These are phyloP conservation scores for Canna indica DNA, from an alignment of 176 grass and related monocot genomes.

Conservation along the genomic window DNA sequence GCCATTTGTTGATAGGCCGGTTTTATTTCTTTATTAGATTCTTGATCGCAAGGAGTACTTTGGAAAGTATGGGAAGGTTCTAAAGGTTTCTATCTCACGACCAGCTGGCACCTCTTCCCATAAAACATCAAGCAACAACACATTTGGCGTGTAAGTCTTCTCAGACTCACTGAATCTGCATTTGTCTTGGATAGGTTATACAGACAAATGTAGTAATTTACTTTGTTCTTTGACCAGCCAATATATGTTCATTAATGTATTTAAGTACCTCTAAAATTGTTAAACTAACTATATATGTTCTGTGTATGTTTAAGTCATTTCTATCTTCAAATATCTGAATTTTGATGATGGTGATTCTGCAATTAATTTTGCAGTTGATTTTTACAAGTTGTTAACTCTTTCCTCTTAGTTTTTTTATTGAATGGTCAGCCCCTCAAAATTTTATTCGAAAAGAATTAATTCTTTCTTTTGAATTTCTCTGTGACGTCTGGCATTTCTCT, in stretches of 20 bases:
- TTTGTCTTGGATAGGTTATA: neutral
- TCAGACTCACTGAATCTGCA: neutral
- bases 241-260: neutral
- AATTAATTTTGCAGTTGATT: neutral
- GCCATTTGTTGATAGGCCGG: neutral
- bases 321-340: neutral
- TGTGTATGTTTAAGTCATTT: neutral
- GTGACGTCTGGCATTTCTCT: too few species aligned
- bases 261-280: too few species aligned
- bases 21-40: conserved; percentile 27
- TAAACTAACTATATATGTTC: neutral
- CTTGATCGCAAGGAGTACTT: conserved; percentile 97
- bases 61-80: conserved; percentile 91
- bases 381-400: too few species aligned
- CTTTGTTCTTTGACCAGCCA: neutral
- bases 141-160: conserved; percentile 75
- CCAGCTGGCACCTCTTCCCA: conserved; percentile 55
- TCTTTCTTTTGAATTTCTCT: too few species aligned
- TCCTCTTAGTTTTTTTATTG: too few species aligned
- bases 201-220: neutral
- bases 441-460: too few species aligned
- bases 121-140: conserved; percentile 55
- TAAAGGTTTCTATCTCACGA: conserved; percentile 95
- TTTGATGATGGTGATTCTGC: neutral
- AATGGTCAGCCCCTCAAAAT: too few species aligned